Base-by-base conservation (phyloP, 176 grass and related monocot species). In the Hsuehochloa calcarea region DNA sequence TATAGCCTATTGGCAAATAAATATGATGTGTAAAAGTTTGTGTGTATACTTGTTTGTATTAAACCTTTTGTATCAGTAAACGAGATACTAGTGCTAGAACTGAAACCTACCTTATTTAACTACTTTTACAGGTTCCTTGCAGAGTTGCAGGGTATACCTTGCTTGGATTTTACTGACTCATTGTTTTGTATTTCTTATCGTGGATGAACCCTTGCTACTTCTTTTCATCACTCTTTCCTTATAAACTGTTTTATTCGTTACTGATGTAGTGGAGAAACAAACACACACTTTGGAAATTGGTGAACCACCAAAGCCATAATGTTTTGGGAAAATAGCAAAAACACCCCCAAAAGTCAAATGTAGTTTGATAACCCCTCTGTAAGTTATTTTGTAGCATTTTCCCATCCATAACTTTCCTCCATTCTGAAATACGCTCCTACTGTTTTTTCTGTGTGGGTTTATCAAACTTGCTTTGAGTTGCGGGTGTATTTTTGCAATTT, bases 81-180 rank as follows among this genome's bases (percentile, higher is more conserved):
- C 4, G 43, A 11, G 15, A 49, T 58, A 13, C 59, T 82, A 46
- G 51, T 60, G 23, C 10, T 64, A 43, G 34, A 86, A 66, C 4
- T 29, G 17, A 19, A 54, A 17, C 34, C 16, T 73, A 52, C 22
- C 56, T 64, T 82, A 11, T 5, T 88, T 12, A 29, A 51, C 39
- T 59, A 73, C 26, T 12, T 39, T 52, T 49, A 68, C 65, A 41
- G 15, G 40, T 52, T 84, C 7, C 47, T 70, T 71, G 7, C 66
- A 64, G 49, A 81, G 47, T 74, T 71, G 7, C 66, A 64, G 49
- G 81, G 47, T 74, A 63, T 56, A 44, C 37, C 22, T 58, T 59
- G 2, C 39, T 29, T 82, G 50, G 41, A 13, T 72, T 77, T 44
- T 46, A 60, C 68, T 71, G 43, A 40, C 67, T 80, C 4, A 63